phyloP scores from a whole-genome alignment of 2,329 filamentous ascomycete genomes.

The Paecilomyces niveus region DNA sequence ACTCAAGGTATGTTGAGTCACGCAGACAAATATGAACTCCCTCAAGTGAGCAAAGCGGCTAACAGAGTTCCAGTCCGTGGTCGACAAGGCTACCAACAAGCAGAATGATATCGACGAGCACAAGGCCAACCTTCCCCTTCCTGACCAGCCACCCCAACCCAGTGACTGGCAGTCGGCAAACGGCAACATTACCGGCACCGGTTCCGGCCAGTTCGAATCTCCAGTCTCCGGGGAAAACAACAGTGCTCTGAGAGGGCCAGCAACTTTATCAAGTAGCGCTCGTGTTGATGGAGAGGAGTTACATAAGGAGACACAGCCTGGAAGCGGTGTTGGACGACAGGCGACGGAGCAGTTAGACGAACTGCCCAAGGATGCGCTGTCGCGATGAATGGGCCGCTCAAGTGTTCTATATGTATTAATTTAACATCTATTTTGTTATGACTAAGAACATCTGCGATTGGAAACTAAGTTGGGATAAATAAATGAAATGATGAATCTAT shows the following conservation, averaged over 20 bases:
- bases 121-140: slow-evolving; percentile 68
- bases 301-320: slow-evolving; percentile 45
- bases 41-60: neutral
- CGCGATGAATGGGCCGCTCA: slow-evolving; percentile 33
- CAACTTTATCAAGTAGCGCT: slow-evolving; percentile 50
- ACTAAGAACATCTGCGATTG: neutral
- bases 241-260: slow-evolving; percentile 52
- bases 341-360: slow-evolving; percentile 50
- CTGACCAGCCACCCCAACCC: slow-evolving; percentile 67
- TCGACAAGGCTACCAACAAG: slow-evolving; percentile 45
- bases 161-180: slow-evolving; percentile 74
- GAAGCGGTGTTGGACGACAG: slow-evolving; percentile 51
- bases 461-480: neutral
- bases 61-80: slow-evolving; percentile 22
- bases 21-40: neutral
- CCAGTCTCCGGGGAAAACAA: slow-evolving; percentile 44
- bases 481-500: neutral
- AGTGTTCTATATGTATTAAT: slow-evolving; percentile 1
- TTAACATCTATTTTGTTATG: slow-evolving; percentile 7
- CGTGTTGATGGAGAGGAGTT: slow-evolving; percentile 44
- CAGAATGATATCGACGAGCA: slow-evolving; percentile 59
- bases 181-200: slow-evolving; percentile 61
- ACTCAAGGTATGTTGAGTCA: slow-evolving; percentile 36
- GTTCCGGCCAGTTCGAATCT: slow-evolving; percentile 52
- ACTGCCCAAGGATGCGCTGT: slow-evolving; percentile 55